Evolutionary conservation across 2,329 filamentous ascomycete genomes (phyloP), one percentile per base, ranked within the genome.

Genomic region (Meredithiella fracta): DNA sequence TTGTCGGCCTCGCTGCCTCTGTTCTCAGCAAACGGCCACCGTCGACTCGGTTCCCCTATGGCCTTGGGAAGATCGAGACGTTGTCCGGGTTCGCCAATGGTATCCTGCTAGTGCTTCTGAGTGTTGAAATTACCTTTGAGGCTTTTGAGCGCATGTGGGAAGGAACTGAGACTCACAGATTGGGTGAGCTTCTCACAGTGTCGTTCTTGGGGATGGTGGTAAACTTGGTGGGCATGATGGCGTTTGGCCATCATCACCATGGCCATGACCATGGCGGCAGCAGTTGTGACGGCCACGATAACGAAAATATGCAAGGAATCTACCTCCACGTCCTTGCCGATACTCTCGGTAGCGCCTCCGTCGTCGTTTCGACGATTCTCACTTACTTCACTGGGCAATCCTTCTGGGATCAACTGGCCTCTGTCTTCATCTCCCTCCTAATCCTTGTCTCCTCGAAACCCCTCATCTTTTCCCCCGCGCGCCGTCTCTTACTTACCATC

Each of bases 251-350:
- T 60, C 78, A 86, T 40, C 80, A 85, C 25, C 77, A 79, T 58
- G 69, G 70, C 3, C 74, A 78, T 58, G 61, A 67, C 20, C 71
- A 74, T 56, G 67, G 65, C 49, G 59, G 60, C 59, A 66, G 63
- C 57, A 61, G 64, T 64, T 20, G 71, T n/a, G 15, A 26, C 8
- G 50, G 50, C 29, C 85, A 90, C 64, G 85, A 88, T 60, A 95
- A 95, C 67, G 92, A 98, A 64, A 98, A 98, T 65, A 96, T 98
- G 90, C 72, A 92, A 63, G 92, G 92, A 11, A 97, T 98, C 61
- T 98, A 94, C 68, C 73, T 98, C 20, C 92, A 98, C 65, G 86
- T 98, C 53, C 75, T 97, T 26, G 92, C 92, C 4, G 92, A 98
- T 66, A 94, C 92, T 0, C 80, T 97, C 29, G 92, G 92, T 25